A percentile compares a stretch with the other conserved stretches of the same genome.
These are phyloP conservation scores for Pseudogymnoascus destructans DNA, from an alignment of 2,329 filamentous ascomycete genomes.

Conservation along the genomic window DNA sequence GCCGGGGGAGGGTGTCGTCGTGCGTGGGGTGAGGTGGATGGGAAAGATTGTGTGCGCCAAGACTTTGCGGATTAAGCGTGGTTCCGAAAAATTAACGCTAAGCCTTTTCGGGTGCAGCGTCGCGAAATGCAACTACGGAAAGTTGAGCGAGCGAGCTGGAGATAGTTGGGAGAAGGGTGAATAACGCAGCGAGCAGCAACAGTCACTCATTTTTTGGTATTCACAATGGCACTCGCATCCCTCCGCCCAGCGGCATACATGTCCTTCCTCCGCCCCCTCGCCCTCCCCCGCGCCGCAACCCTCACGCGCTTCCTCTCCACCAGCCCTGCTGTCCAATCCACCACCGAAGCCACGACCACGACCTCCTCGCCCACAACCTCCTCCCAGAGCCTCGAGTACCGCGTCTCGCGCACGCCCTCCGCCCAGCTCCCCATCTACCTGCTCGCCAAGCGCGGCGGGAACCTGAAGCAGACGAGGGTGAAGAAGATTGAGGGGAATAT, in stretches of 20 bases:
- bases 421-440: slow-evolving; percentile 68
- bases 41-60: slow-evolving; percentile 13
- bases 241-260: slow-evolving; percentile 11
- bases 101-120: background rate
- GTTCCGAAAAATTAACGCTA: background rate
- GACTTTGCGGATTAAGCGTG: slow-evolving; percentile 8
- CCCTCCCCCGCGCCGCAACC: slow-evolving; percentile 21
- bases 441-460: slow-evolving; percentile 60
- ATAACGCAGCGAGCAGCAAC: background rate
- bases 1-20: slow-evolving; percentile 9
- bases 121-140: background rate
- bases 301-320: slow-evolving; percentile 21
- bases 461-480: slow-evolving; percentile 58
- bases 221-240: background rate
- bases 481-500: slow-evolving; percentile 70
- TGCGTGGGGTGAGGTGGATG: slow-evolving; percentile 12
- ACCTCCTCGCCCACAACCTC: slow-evolving; percentile 2
- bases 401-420: slow-evolving; percentile 56
- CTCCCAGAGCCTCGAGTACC: slow-evolving; percentile 23
- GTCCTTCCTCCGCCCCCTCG: slow-evolving; percentile 24
- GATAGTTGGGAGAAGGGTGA: background rate
- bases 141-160: background rate
- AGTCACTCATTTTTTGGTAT: background rate
- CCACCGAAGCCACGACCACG: background rate
- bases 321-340: slow-evolving; percentile 11